phyloP scores from a whole-genome alignment of 768 basidiomycete species.

The Gymnopilus junonius region DNA sequence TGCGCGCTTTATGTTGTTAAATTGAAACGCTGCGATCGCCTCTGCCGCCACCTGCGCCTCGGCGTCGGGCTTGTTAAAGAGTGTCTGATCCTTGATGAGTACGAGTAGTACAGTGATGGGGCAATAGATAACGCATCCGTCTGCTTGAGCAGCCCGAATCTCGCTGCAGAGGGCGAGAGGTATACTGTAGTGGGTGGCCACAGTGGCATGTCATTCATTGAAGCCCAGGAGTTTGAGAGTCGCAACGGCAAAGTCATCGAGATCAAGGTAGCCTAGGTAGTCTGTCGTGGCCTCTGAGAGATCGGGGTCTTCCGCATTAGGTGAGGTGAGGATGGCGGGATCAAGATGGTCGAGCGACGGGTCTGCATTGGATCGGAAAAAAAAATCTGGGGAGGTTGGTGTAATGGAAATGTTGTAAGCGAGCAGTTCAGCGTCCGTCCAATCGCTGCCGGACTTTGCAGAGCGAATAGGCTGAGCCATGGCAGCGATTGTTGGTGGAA shows the following conservation, averaged over 20 bases:
- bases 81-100: constrained; percentile 25
- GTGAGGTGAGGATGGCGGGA: constrained; percentile 27
- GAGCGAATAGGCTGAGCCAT: too few species aligned
- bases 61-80: too few species aligned
- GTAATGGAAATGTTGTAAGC: constrained; percentile 31
- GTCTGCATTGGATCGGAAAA: constrained; percentile 25
- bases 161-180: constrained; percentile 34
- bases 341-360: constrained; percentile 30
- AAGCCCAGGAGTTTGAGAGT: constrained; percentile 30
- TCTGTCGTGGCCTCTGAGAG: constrained; percentile 20
- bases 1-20: constrained; percentile 30
- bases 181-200: constrained; percentile 24
- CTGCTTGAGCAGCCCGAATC: constrained; percentile 21
- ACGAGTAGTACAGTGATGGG: constrained; percentile 30
- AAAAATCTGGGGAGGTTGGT: constrained; percentile 12
- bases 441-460: constrained; percentile 27
- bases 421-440: constrained; percentile 23
- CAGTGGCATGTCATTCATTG: constrained; percentile 12
- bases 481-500: too few species aligned
- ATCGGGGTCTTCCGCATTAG: constrained; percentile 14
- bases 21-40: too few species aligned
- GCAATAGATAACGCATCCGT: constrained; percentile 31
- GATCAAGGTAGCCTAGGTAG: constrained; percentile 27
- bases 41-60: too few species aligned
- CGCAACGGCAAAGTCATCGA: constrained; percentile 26